phyloP scores from a whole-genome alignment of 192 early-diverging fungal species.

The Backusella macrospora region DNA sequence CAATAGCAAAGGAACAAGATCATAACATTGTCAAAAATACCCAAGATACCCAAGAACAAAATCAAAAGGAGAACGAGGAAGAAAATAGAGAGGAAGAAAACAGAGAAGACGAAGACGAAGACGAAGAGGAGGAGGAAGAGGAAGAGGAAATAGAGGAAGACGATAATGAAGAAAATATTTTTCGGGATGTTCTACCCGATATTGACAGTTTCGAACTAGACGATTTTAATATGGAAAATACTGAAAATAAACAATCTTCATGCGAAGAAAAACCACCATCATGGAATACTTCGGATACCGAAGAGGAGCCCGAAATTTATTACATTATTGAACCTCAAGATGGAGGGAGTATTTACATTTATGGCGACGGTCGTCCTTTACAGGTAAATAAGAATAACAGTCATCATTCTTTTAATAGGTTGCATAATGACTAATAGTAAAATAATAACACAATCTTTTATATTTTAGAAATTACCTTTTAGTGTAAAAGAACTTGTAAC shows the following conservation, averaged over 20 bases:
- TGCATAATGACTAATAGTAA: no score
- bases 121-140: background rate
- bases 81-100: background rate
- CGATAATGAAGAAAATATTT: background rate
- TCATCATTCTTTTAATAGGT: no score
- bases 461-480: constrained; percentile 59
- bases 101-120: background rate
- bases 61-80: no score
- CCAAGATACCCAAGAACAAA: background rate
- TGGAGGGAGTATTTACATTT: constrained; percentile 66
- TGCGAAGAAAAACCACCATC: background rate
- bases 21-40: background rate
- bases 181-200: background rate
- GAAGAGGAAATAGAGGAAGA: background rate
- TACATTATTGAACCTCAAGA: constrained; percentile 78
- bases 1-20: background rate
- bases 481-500: constrained; percentile 73
- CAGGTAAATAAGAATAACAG: constrained; percentile 47
- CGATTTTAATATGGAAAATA: background rate
- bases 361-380: constrained; percentile 50
- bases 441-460: background rate
- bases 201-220: constrained; percentile 8
- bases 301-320: constrained; percentile 45
- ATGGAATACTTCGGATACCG: background rate
- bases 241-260: background rate